Evolutionary conservation across 768 basidiomycete genomes (phyloP), one percentile per base, ranked within the genome.

Genomic region (Strobilomyces echinocephalus): DNA sequence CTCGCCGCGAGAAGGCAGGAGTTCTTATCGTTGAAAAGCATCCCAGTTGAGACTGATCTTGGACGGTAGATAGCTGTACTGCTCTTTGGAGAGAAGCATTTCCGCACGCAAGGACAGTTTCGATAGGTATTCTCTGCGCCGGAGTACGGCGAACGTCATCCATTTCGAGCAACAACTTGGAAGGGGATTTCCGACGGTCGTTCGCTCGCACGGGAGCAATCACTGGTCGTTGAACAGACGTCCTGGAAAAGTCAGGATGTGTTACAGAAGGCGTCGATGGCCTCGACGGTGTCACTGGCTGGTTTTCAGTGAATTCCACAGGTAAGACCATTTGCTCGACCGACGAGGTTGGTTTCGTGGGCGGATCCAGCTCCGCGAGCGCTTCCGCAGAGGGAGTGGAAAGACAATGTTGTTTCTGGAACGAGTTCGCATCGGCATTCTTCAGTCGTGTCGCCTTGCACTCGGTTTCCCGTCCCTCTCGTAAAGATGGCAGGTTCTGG

Each of bases 71-170:
- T 14, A 76, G 59, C 24, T 73, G 74, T 36, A 67, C 63, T 5
- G 71, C 71, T 57, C 79, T 82, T 55, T 75, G 71, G 3, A 78
- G 72, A 0, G 82, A 82, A 20, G 79, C 62, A 51, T 76, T 75
- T 5, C 80, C 80, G 41, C 76, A 73, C 8, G 71, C 69, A 53
- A 82, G 68, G 3, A 78, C 81, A 56, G 81, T 69, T 36, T 75
- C 69, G 7, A 87, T 74, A 15, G 80, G 79, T 46, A 88, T 78
- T 53, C 87, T 76, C 44, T 81, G 79, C 2, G 87, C 85, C 38
- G 87, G 87, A 5, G 85, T 83, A 40, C 77, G 77, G 46, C 63
- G 59, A 10, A 71, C 63, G 38, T 81, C 76, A 44, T 76, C 41
- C 60, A 51, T 48, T 64, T 69, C 52, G 69, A 60, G 44, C 61